Evolutionary conservation across 495 filamentous ascomycete genomes (phyloP), one percentile per base, ranked within the genome.

Genomic region (Talaromyces liani): DNA sequence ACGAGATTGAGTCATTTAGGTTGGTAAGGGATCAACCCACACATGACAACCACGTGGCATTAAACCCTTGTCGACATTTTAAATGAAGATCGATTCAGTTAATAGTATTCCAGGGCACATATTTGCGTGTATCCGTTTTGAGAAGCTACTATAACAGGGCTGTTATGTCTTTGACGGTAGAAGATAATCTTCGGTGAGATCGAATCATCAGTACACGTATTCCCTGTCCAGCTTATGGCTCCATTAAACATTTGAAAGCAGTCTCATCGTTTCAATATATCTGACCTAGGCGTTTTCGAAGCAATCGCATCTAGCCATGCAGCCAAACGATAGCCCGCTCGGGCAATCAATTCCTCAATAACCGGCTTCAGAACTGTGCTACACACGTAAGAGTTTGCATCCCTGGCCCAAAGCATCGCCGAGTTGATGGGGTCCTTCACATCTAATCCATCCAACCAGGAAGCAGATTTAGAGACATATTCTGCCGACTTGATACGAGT

Each of bases 321-420:
- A 7, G 82, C 86, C 59, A 90, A 70, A 24, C 89, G 82, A 66
- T 87, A 92, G 10, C 90, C 90, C 9, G 85, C 90, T 69, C 85
- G 88, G 2, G 89, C 90, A 67, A 96, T 82, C 73, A 90, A 85
- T 65, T 85, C 65, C 76, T 93, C 85, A 47, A 94, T 79, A 54
- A 88, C 81, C 58, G 77, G 75, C 51, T 74, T 68, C 65, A 87
- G 76, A 14, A 87, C 84, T 20, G 74, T 73, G 12, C 72, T 71
- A 72, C 85, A 88, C 22, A 87, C 82, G 63, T 75, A 80, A 22
- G 77, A 72, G 69, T 88, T 88, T 16, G 79, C 75, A 68, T 87
- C 85, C 6, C 68, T 68, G 0, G 85, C 85, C 85, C 85, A 88
- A 45, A 67, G 66, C 58, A 82, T 72, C 25, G 81, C 78, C 6